Percentiles rank a stretch among this genome's conserved stretches.
These are phyloP conservation scores for Candida caryicola DNA, from an alignment of 805 yeast species.

Conservation along the genomic window DNA sequence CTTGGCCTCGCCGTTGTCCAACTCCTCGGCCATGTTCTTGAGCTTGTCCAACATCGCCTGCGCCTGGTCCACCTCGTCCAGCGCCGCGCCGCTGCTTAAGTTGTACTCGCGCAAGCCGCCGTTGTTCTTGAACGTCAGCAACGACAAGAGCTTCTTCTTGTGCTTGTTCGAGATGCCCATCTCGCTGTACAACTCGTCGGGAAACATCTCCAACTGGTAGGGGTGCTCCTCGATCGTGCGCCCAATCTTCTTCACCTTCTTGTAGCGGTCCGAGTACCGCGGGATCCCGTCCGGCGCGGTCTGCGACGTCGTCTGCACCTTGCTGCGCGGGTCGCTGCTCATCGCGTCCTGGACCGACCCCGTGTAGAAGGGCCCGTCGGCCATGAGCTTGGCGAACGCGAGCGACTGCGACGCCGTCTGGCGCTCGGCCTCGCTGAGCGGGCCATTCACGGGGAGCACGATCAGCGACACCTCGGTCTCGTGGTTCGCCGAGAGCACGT, in stretches of 20 bases:
- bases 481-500: conserved; percentile 41
- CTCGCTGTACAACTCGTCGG: conserved; percentile 69
- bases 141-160: conserved; percentile 47
- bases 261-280: conserved; percentile 78
- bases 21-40: conserved; percentile 43
- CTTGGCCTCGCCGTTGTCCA: conserved; percentile 38
- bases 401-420: conserved; percentile 53
- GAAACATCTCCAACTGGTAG: conserved; percentile 66
- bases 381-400: conserved; percentile 50
- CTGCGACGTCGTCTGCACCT: conserved; percentile 16
- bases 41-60: conserved; percentile 42
- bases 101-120: conserved; percentile 33
- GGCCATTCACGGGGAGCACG: conserved; percentile 65
- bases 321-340: conserved; percentile 16
- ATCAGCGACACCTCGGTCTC: conserved; percentile 41
- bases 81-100: conserved; percentile 22
- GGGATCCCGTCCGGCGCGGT: conserved; percentile 60
- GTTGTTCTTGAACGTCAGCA: conserved; percentile 34
- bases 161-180: conserved; percentile 62
- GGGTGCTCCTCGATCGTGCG: conserved; percentile 78
- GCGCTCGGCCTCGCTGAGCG: conserved; percentile 49
- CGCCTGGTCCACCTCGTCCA: conserved; percentile 32
- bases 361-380: conserved; percentile 66
- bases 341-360: conserved; percentile 44
- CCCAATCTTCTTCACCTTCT: conserved; percentile 66